phyloP scores from a whole-genome alignment of 2,329 filamentous ascomycete genomes.

The Alternaria gansuensis region DNA sequence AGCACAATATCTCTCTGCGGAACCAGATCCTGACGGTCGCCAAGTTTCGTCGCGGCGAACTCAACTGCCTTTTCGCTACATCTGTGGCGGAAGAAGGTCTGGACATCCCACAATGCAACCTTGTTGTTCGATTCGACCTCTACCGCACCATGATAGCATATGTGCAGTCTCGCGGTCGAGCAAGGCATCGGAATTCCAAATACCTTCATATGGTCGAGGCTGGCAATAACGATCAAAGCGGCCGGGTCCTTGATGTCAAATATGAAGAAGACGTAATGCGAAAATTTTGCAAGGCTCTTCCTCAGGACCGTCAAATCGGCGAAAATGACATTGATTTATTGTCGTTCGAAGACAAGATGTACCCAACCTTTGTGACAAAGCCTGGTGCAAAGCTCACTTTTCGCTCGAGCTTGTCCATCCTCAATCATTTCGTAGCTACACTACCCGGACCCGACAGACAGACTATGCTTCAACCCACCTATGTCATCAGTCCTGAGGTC shows the following conservation, averaged over 20 bases:
- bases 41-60: slow-evolving; percentile 66
- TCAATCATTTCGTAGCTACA: slow-evolving; percentile 77
- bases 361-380: slow-evolving; percentile 66
- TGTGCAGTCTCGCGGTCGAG: slow-evolving; percentile 89
- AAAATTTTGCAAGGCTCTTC: slow-evolving; percentile 77
- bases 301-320: slow-evolving; percentile 74
- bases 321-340: slow-evolving; percentile 67
- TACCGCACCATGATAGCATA: slow-evolving; percentile 93
- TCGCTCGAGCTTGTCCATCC: slow-evolving; percentile 73
- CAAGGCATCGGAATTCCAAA: slow-evolving; percentile 77
- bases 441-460: slow-evolving; percentile 65
- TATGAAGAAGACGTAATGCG: slow-evolving; percentile 70
- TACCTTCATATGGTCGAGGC: slow-evolving; percentile 86
- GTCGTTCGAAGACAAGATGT: slow-evolving; percentile 58
- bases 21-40: slow-evolving; percentile 78
- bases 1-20: slow-evolving; percentile 72
- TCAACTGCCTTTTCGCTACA: slow-evolving; percentile 71
- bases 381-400: slow-evolving; percentile 84
- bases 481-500: slow-evolving; percentile 61
- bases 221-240: slow-evolving; percentile 69
- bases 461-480: slow-evolving; percentile 61
- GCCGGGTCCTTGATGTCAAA: slow-evolving; percentile 67
- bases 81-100: slow-evolving; percentile 73
- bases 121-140: slow-evolving; percentile 81
- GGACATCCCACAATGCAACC: slow-evolving; percentile 72